Base-by-base conservation (phyloP, 2,329 filamentous ascomycete species). In the Gaeumannomyces sp. region DNA sequence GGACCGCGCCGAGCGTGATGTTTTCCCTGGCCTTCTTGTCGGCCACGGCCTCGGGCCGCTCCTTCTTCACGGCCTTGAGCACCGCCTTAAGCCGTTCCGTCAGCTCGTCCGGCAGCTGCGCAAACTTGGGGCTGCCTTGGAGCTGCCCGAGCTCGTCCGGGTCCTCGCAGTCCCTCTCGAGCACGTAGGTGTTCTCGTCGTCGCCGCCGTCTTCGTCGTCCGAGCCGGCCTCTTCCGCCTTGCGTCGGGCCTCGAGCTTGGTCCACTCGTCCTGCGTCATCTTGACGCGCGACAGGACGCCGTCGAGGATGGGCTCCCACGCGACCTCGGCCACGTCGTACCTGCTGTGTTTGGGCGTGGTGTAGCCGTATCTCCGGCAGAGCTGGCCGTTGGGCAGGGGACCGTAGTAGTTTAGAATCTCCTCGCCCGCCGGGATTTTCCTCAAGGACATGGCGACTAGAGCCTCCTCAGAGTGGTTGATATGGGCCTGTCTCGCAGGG, bases 391-490 rank as follows among this genome's bases (percentile, higher is more conserved):
- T 90, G 13, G 92, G 90, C 3, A 96, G 84, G 7, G 92, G 88
- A 0, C 93, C 93, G 69, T 96, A 96, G 74, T 96, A 93, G 74
- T 96, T 96, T 73, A 93, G 85, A 25, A 97, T 85, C 74, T 96
- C 90, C 65, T 92, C 85, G 7, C 90, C 90, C 0, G 84, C 83
- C 29, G 76, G 77, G 71, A 97, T 92, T 1, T 84, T 77, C 59
- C 87, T 85, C 66, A 93, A 80, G 0, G 90, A 82, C 29, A 87
- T 89, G 75, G 95, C 94, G 3, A 88, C 86, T 16, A 96, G 79
- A 19, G 76, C 77, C 13, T 83, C 75, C 33, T 83, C 80, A 45
- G 77, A 81, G 66, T 85, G 83, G 70, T 84, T 83, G 53, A 85
- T 81, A 64, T 85, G 82, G 3, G 81, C 82, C 82, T 84, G 33